Evolutionary conservation across 73 alveolate genomes (phyloP).

Genomic region (Paramecium caudatum): DNA sequence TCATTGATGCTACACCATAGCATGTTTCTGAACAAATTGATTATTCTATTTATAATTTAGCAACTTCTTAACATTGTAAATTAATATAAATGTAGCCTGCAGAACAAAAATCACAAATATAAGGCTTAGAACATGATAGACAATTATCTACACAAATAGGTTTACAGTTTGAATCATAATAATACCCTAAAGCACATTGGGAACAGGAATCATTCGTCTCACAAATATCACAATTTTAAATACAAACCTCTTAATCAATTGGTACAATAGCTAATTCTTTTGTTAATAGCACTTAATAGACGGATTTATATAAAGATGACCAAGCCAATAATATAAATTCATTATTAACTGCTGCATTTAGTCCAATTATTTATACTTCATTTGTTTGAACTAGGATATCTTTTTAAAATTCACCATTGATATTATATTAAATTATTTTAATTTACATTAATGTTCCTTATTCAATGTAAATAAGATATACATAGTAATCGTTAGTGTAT

Average conservation of each 20-base stretch:
- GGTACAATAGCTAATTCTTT: neutral
- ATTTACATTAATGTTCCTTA: no score
- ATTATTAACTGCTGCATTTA: no score
- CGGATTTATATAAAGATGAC: neutral
- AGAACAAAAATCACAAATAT: neutral
- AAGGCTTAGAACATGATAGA: neutral
- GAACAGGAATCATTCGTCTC: neutral
- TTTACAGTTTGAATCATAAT: neutral
- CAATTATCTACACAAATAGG: constrained; percentile 28
- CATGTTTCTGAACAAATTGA: neutral
- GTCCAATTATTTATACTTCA: no score
- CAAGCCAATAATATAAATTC: neutral
- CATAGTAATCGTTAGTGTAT: no score
- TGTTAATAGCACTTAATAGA: neutral
- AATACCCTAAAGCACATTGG: neutral
- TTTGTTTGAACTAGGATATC: no score
- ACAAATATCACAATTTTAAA: neutral
- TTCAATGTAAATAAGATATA: no score
- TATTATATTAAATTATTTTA: no score
- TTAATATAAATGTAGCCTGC: neutral
- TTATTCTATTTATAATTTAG: neutral
- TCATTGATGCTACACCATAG: constrained; percentile 13
- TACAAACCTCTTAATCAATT: neutral
- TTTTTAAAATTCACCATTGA: no score
- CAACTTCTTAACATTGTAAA: neutral